phyloP scores from a whole-genome alignment of 805 yeast genomes.

The Blastobotrys peoriensis region DNA sequence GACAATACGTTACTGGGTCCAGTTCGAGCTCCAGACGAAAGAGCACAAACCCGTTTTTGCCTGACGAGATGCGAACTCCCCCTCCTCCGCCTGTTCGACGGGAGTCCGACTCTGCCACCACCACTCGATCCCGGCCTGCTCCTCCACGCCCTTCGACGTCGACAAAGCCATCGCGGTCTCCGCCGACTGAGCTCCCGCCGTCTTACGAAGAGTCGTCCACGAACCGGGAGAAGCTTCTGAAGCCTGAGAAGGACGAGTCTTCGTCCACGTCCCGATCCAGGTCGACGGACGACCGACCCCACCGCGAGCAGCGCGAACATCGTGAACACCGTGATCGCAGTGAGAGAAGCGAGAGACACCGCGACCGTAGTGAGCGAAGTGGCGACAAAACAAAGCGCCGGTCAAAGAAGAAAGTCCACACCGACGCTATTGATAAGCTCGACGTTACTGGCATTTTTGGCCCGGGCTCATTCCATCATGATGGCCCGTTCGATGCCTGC shows the following conservation, averaged over 20 bases:
- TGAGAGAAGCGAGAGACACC: slow-evolving; percentile 20
- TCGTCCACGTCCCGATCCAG: slow-evolving; percentile 14
- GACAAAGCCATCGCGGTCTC: slow-evolving; percentile 33
- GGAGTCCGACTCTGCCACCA: slow-evolving; percentile 4
- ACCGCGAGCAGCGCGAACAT: slow-evolving; percentile 18
- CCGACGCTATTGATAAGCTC: slow-evolving; percentile 80
- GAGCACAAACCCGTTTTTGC: slow-evolving; percentile 23
- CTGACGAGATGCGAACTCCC: slow-evolving; percentile 9
- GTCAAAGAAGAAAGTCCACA: slow-evolving; percentile 6
- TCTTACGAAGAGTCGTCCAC: slow-evolving; percentile 18
- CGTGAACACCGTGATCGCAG: slow-evolving; percentile 18
- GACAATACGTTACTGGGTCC: slow-evolving; percentile 10
- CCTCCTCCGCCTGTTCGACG: slow-evolving; percentile 1
- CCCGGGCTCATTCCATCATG: slow-evolving; percentile 92
- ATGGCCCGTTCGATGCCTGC: slow-evolving; percentile 98
- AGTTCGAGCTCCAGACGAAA: slow-evolving; percentile 14
- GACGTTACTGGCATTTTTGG: slow-evolving; percentile 96
- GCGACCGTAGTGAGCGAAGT: slow-evolving; percentile 1
- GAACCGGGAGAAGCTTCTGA: slow-evolving; percentile 13
- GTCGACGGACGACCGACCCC: slow-evolving; percentile 8
- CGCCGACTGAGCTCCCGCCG: slow-evolving; percentile 32
- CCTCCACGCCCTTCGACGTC: slow-evolving; percentile 16
- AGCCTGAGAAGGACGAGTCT: slow-evolving; percentile 22
- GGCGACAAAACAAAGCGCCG: background rate
- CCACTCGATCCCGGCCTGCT: background rate